phyloP scores from a whole-genome alignment of 1,284 basidiomycete species.

The Sporisorium sorghi region DNA sequence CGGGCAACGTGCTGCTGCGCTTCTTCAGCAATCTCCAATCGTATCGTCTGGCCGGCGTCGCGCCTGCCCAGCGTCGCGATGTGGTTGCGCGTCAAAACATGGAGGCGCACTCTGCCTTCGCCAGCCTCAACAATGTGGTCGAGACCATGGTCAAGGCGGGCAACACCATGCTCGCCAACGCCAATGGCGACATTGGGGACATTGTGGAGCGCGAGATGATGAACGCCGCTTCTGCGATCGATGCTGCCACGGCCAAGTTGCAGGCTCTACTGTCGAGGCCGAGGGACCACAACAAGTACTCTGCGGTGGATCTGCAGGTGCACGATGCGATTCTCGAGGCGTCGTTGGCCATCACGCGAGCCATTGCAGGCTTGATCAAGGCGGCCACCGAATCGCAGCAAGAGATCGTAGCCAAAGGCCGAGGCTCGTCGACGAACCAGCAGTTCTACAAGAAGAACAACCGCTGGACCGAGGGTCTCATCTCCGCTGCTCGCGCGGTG shows the following conservation, averaged over 20 bases:
- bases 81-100: constrained; percentile 90
- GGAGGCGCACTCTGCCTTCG: constrained; percentile 82
- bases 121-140: constrained; percentile 85
- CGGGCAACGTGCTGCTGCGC: constrained; percentile 87
- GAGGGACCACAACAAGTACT: constrained; percentile 84
- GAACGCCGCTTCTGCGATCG: constrained; percentile 91
- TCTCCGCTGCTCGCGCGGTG: constrained; percentile 96
- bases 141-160: constrained; percentile 89
- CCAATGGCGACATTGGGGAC: constrained; percentile 94
- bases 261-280: constrained; percentile 91
- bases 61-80: constrained; percentile 80
- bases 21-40: constrained; percentile 97
- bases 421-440: constrained; percentile 85
- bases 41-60: constrained; percentile 78
- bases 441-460: constrained; percentile 99
- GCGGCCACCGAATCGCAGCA: constrained; percentile 97
- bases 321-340: constrained; percentile 97
- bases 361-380: constrained; percentile 92
- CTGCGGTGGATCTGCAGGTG: constrained; percentile 90
- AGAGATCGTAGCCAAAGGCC: constrained; percentile 96
- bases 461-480: constrained; percentile 98
- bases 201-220: constrained; percentile 97
- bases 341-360: constrained; percentile 91
- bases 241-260: constrained; percentile 87
- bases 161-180: constrained; percentile 79